These are phyloP conservation scores for Zea luxurians DNA, from an alignment of 176 grass and related monocot species.

Conservation along the genomic window DNA sequence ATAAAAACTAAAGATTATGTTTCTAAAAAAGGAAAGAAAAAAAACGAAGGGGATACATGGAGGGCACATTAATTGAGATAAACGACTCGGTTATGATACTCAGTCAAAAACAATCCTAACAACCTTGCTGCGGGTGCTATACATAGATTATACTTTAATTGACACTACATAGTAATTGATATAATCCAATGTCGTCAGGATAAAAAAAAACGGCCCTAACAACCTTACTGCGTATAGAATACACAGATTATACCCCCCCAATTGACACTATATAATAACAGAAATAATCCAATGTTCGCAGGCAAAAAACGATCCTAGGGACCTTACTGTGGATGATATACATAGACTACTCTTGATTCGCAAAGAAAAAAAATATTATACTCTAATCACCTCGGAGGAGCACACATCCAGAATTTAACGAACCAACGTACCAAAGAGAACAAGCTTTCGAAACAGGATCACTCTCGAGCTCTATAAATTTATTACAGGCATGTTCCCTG, in stretches of 20 bases:
- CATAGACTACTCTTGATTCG: not conserved
- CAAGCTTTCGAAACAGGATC: constrained; percentile 28
- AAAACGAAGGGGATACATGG: too few relatives aligned
- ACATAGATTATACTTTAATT: too few relatives aligned
- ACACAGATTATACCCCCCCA: not conserved
- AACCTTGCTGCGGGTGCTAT: too few relatives aligned
- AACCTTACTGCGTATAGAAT: not conserved
- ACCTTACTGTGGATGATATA: not conserved
- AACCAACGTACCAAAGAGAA: not conserved
- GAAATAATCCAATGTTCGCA: not conserved
- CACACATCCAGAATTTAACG: not conserved
- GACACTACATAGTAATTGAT: too few relatives aligned
- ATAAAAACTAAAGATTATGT: too few relatives aligned
- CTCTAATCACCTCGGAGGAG: not conserved
- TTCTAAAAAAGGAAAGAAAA: too few relatives aligned
- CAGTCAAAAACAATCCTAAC: too few relatives aligned
- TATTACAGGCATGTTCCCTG: constrained; percentile 46
- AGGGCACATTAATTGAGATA: too few relatives aligned
- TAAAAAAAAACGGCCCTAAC: too few relatives aligned
- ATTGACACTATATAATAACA: not conserved
- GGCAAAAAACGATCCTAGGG: not conserved
- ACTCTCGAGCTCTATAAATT: constrained; percentile 42
- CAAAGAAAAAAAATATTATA: not conserved
- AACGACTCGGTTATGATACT: too few relatives aligned
- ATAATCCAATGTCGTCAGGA: too few relatives aligned